Percentiles rank a stretch among this genome's conserved stretches.
Conservation (phyloP, 2,329 filamentous ascomycete species). For the Botrytis tulipae region DNA sequence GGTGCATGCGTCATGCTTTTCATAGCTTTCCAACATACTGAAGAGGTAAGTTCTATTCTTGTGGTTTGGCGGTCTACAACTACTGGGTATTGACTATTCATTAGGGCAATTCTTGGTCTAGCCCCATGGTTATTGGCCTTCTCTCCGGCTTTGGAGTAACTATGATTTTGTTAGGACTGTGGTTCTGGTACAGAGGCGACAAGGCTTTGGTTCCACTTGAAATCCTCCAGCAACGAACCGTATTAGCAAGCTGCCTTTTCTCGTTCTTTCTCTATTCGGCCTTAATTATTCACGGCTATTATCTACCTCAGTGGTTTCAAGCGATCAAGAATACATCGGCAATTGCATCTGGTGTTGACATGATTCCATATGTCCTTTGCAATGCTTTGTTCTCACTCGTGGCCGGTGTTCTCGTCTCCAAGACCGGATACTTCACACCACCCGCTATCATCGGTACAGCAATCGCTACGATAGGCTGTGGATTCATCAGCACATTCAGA, state of each 20-base stretch:
- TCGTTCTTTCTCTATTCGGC: slow-evolving; percentile 27
- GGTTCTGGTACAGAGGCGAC: slow-evolving; percentile 44
- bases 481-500: slow-evolving; percentile 40
- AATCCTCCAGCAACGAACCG: slow-evolving; percentile 41
- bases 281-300: slow-evolving; percentile 35
- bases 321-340: slow-evolving; percentile 27
- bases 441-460: slow-evolving; percentile 28
- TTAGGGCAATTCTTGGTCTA: slow-evolving; percentile 33
- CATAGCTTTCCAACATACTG: slow-evolving; percentile 48
- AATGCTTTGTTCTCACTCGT: slow-evolving; percentile 37
- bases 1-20: slow-evolving; percentile 41
- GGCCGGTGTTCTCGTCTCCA: slow-evolving; percentile 36
- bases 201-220: slow-evolving; percentile 48
- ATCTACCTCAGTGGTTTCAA: slow-evolving; percentile 36
- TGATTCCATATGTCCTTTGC: slow-evolving; percentile 30
- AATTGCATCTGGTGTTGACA: slow-evolving; percentile 28
- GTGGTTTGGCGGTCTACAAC: not conserved
- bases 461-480: slow-evolving; percentile 27
- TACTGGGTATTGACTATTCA: not conserved
- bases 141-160: slow-evolving; percentile 34
- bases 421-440: slow-evolving; percentile 38
- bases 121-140: slow-evolving; percentile 37
- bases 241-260: slow-evolving; percentile 34
- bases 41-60: slow-evolving; percentile 24
- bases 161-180: slow-evolving; percentile 33